A percentile compares a stretch with the other conserved stretches of the same genome.
These are phyloP conservation scores for Vitis cinerea DNA, from an alignment of 164 flowering plant genomes.

Conservation along the genomic window DNA sequence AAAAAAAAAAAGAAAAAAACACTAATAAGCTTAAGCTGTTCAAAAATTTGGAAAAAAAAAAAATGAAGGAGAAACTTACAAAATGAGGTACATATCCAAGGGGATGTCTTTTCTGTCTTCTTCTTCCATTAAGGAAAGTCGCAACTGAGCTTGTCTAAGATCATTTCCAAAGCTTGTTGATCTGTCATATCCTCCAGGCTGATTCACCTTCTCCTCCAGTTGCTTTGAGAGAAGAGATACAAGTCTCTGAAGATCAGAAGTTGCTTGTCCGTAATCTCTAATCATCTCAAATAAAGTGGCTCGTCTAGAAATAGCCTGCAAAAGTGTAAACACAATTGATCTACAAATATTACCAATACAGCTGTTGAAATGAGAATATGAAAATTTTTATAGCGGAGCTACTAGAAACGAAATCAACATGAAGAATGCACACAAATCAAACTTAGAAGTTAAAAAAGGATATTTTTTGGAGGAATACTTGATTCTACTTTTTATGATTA, in stretches of 20 bases:
- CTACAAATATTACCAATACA: neutral
- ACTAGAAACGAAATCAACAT: too few species aligned
- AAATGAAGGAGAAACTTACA: constrained; percentile 51
- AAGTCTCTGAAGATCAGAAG: constrained; percentile 62
- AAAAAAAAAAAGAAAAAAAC: too few species aligned
- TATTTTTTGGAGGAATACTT: too few species aligned
- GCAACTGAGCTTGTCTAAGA: constrained; percentile 51
- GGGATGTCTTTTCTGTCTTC: constrained; percentile 65
- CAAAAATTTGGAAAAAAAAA: too few species aligned
- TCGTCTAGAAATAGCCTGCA: constrained; percentile 91
- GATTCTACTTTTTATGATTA: too few species aligned
- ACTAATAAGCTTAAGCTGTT: too few species aligned
- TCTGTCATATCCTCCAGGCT: constrained; percentile 32
- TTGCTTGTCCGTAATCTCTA: constrained; percentile 86
- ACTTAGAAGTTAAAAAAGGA: too few species aligned
- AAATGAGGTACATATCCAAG: constrained; percentile 72
- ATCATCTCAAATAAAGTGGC: constrained; percentile 85
- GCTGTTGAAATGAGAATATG: too few species aligned
- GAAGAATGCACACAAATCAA: too few species aligned
- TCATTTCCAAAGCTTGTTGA: constrained; percentile 38
- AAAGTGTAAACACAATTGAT: constrained; percentile 2
- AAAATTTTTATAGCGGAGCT: too few species aligned
- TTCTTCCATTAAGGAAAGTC: constrained; percentile 56
- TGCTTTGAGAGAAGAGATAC: constrained; percentile 57
- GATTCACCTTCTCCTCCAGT: constrained; percentile 31